Percentiles rank a stretch among this genome's conserved stretches.
These are phyloP conservation scores for Meira miltonrushii DNA, from an alignment of 1,284 basidiomycete genomes.

Conservation along the genomic window DNA sequence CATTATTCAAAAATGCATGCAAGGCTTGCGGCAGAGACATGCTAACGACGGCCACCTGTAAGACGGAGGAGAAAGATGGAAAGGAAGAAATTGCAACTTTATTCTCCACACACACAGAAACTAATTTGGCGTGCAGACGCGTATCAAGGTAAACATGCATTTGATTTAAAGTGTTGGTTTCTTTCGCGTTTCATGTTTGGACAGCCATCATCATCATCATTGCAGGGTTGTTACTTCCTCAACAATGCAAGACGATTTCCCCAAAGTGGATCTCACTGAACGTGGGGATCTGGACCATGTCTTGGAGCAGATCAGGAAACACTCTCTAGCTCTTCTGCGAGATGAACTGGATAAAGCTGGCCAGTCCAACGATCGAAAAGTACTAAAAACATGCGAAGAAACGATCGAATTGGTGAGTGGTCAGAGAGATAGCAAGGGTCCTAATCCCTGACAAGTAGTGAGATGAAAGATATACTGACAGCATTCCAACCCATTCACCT, in stretches of 20 bases:
- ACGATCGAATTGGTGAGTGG: conserved; percentile 2
- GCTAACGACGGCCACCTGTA: background rate
- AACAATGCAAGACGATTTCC: conserved; percentile 14
- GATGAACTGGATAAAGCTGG: background rate
- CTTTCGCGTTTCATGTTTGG: too few species aligned
- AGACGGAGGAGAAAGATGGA: background rate
- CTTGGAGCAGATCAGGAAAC: conserved; percentile 6
- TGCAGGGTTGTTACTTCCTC: too few species aligned
- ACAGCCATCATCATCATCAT: too few species aligned
- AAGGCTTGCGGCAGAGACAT: conserved; percentile 3
- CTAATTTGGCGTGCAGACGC: too few species aligned
- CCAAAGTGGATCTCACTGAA: conserved; percentile 10
- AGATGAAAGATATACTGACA: background rate
- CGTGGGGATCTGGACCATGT: conserved; percentile 12
- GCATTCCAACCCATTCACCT: background rate
- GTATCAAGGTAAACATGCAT: too few species aligned
- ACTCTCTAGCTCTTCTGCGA: conserved; percentile 1
- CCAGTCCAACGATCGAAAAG: background rate
- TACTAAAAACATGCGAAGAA: background rate
- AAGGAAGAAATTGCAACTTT: background rate
- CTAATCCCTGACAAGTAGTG: too few species aligned
- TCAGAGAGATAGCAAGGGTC: background rate
- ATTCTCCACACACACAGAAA: background rate
- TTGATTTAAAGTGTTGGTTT: too few species aligned
- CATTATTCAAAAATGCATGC: background rate